Evolutionary conservation across 305 asterid genomes (phyloP).

Genomic region (Fraxinus angustifolia): DNA sequence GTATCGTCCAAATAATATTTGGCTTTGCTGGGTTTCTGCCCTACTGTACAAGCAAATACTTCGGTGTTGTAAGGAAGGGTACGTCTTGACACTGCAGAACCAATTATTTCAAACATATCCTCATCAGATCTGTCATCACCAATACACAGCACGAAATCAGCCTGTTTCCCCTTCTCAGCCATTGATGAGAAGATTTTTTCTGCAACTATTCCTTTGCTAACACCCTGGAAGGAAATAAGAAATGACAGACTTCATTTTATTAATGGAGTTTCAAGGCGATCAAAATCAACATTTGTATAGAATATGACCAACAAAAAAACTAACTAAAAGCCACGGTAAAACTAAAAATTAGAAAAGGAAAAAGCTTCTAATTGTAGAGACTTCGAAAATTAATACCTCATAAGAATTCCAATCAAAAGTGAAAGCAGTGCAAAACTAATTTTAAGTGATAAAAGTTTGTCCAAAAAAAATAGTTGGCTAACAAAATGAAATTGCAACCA

Average conservation of each 20-base stretch:
- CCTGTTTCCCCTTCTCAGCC: conserved; percentile 53
- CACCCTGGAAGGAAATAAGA: conserved; percentile 52
- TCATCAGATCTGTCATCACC: conserved; percentile 96
- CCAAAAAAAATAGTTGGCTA: neutral
- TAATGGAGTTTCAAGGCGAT: neutral
- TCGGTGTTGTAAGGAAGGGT: conserved; percentile 58
- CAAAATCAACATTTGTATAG: neutral
- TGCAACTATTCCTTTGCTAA: conserved; percentile 81
- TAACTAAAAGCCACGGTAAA: neutral
- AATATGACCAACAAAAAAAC: neutral
- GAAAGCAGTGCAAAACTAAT: neutral
- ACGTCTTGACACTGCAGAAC: conserved; percentile 57
- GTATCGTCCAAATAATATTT: conserved; percentile 88
- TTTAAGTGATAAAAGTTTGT: neutral
- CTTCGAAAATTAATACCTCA: neutral
- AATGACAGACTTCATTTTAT: neutral
- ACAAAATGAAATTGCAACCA: neutral
- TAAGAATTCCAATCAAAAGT: neutral
- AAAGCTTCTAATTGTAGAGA: neutral
- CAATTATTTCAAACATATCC: conserved; percentile 83
- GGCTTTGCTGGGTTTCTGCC: conserved; percentile 94
- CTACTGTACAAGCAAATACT: conserved; percentile 90
- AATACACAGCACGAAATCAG: conserved; percentile 83
- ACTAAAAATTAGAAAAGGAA: neutral
- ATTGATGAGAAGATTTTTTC: conserved; percentile 75